Base-by-base conservation (phyloP, 2,329 filamentous ascomycete species). In the Escovopsis sp. region DNA sequence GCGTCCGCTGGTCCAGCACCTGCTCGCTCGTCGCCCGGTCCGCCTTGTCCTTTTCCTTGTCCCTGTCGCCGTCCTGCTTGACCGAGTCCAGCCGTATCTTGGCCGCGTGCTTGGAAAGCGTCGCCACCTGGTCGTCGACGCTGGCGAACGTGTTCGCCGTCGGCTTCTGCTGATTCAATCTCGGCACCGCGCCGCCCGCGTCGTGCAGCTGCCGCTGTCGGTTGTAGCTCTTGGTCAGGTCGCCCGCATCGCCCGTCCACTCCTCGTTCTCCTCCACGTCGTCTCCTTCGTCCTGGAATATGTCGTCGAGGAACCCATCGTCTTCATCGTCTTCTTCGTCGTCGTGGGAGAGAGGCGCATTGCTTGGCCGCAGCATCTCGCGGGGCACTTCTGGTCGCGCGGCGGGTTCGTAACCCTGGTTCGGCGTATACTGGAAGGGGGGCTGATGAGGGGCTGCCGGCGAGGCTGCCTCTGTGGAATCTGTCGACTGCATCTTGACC, bases 11-110 rank as follows among this genome's bases (percentile, higher is more conserved):
- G 59, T 98, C 90, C 41, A 98, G 65, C 33, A 98, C 90, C 57
- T 94, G 85, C 56, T 98, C 90, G 47, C 76, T 85, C 12, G 90
- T 98, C 35, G 90, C 88, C 39, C 90, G 76, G 55, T 98, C 88
- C 37, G 82, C 79, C 66, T 90, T 92, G 58, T 94, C 87, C 56
- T 83, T 85, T 39, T 76, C 74, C 56, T 83, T 85, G 39, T 76
- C 74, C 36, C 69, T 66, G 26, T 69, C 64, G 16, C 52, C 54
- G 42, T 48, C 49, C 25, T 65, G 61, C 53, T 70, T 72, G 43
- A 72, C 69, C 40, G 64, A 72, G 51, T 87, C 81, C 21, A 94
- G 70, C 34, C 79, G 75, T 45, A 96, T 81, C 61, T 93, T 93
- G 40, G 71, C 71, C 1, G 87, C 86, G 63, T 94, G 84, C 45